phyloP scores from a whole-genome alignment of 176 grass and related monocot species.

The Paspalum notatum region DNA sequence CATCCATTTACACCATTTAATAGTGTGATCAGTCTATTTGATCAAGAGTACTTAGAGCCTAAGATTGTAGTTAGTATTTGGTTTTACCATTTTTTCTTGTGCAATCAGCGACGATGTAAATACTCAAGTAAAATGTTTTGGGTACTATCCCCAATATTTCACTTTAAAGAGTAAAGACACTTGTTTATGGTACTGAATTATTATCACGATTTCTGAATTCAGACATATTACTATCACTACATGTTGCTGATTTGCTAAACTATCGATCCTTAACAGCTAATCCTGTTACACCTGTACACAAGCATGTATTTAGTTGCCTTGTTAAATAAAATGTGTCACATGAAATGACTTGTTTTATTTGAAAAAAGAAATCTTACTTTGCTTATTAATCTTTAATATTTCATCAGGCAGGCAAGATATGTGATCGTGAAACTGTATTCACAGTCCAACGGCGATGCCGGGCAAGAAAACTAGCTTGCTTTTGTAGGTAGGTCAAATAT shows the following conservation, averaged over 20 bases:
- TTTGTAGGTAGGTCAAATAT: slow-evolving; percentile 31
- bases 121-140: slow-evolving; percentile 12
- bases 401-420: slow-evolving; percentile 12
- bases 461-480: neutral
- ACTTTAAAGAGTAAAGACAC: neutral
- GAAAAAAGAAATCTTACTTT: neutral
- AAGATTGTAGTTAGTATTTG: slow-evolving; percentile 1
- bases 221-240: slow-evolving; percentile 2
- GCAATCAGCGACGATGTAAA: neutral
- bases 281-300: slow-evolving; percentile 7
- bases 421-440: neutral
- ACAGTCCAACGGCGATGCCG: neutral
- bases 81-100: neutral
- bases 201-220: slow-evolving; percentile 16
- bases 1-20: slow-evolving; percentile 1
- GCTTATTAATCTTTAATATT: slow-evolving; percentile 21
- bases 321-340: neutral
- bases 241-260: slow-evolving; percentile 18
- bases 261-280: neutral
- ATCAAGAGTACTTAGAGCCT: slow-evolving; percentile 27
- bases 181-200: neutral
- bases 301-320: slow-evolving; percentile 8
- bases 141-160: neutral
- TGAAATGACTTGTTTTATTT: slow-evolving; percentile 36
- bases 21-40: neutral